Evolutionary conservation across 2,329 filamentous ascomycete genomes (phyloP), one percentile per base, ranked within the genome.

Genomic region (Keithomyces neogunnii): DNA sequence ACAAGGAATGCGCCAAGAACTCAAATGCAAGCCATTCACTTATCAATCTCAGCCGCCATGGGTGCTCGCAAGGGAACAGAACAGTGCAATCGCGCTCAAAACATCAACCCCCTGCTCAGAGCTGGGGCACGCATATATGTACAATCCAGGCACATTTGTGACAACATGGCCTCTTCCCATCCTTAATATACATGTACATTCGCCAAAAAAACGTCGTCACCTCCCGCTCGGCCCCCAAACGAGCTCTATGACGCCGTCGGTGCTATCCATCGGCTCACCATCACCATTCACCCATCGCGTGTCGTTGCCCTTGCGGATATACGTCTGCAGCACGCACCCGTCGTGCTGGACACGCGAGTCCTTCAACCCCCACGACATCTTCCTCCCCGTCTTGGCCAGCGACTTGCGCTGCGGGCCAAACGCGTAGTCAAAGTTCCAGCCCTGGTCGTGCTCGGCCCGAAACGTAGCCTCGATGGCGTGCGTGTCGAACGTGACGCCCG

Each of bases 381-480:
- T 78, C 44, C 69, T 66, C 4, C 74, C 75, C 0, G 73, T 76
- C 59, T 70, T 69, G 30, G 70, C 59, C 7, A 78, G 63, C 35
- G 68, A 72, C 31, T 69, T 68, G 3, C 75, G 64, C 54, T 76
- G 73, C 1, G 74, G 73, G 5, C 73, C 74, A 50, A 77, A 70
- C 55, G 71, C 71, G 55, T 73, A 76, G 55, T 78, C 75, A 50
- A 74, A 56, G 57, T 73, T 74, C 68, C 69, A 73, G 26, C 71
- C 72, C 51, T 69, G 70, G 53, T 74, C 68, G 59, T 64, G 73
- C 45, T 61, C 73, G 54, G 62, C 77, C 53, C 62, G 70, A 62
- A 79, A 77, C 1, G 78, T 81, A 29, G 71, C 67, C 60, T 81
- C 78, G 57, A 75, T 66, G 57, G 77, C 74, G 47, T 69, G 38